Evolutionary conservation across 208 protist species (phyloP), one percentile per base, ranked within the genome.

Genomic region (Leishmania amazonensis): DNA sequence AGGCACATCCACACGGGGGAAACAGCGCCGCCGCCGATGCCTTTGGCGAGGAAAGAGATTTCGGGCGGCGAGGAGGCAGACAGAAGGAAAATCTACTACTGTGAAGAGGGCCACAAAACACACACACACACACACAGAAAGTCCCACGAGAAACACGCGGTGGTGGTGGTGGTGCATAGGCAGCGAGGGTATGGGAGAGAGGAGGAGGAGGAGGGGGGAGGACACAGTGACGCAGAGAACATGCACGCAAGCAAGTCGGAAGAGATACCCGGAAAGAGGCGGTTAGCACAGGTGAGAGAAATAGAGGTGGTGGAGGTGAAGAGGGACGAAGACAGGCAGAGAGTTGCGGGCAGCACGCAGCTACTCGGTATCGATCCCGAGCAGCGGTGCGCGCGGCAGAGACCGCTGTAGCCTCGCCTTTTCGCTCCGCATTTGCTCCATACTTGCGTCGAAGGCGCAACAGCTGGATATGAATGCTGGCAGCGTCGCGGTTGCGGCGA

Each of bases 371-470:
- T 78, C 75, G 40, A 89, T 62, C 3, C 62, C 83, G 24, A 89
- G 65, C 17, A 89, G 51, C 11, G 86, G 83, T 13, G 78, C 79
- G 53, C 86, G 74, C 19, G 86, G 86, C n/a, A 89, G 49, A 6
- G 84, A n/a, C 49, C 77, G 83, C 84, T 83, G 53, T 24, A 81
- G 87, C 84, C 64, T 78, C 77, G 88, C 79, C 65, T 90, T 87
- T 65, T 86, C 82, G 62, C 88, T 83, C 47, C 90, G 80, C 80
- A 87, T 91, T 40, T 77, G 70, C 51, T 89, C 76, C 79, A 96
- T 51, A 62, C 81, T 81, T 28, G 47, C 79, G 54, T 96, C 93
- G 81, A 96, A 96, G 24, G 81, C 85, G 15, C 82, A 77, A 38
- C 71, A 81, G 42, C 81, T 80, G 1, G 80, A 45, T 3, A 97